phyloP scores from a whole-genome alignment of 148 eudicot species.

The Vaccinium vitisidaea region DNA sequence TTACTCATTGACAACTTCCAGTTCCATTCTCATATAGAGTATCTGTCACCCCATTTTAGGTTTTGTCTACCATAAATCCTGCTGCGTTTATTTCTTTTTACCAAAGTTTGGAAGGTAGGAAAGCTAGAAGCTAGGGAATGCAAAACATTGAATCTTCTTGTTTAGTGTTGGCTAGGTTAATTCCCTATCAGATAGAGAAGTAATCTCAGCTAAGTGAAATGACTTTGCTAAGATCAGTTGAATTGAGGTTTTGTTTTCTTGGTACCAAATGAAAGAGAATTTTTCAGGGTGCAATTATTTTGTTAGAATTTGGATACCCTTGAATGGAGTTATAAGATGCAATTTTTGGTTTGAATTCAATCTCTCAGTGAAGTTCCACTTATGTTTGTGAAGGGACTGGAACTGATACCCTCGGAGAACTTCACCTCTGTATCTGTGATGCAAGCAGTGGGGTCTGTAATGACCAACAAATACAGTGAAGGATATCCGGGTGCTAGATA shows the following conservation, averaged over 20 bases:
- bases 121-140: background rate
- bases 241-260: background rate
- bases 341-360: background rate
- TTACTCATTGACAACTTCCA: background rate
- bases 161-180: background rate
- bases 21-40: background rate
- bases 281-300: background rate
- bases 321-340: background rate
- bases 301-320: background rate
- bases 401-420: conserved; percentile 96
- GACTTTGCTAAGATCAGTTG: background rate
- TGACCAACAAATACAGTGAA: conserved; percentile 99
- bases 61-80: background rate
- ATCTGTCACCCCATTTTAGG: background rate
- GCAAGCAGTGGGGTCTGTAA: conserved; percentile 99
- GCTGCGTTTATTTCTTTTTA: background rate
- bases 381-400: conserved; percentile 62
- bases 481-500: conserved; percentile 99
- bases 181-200: background rate
- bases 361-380: conserved; percentile 3
- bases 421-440: conserved; percentile 94
- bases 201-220: background rate
- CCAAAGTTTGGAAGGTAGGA: background rate
- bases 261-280: background rate
- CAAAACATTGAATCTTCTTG: background rate